phyloP scores from a whole-genome alignment of 208 protist genomes.

The Trichomonas vaginalis region DNA sequence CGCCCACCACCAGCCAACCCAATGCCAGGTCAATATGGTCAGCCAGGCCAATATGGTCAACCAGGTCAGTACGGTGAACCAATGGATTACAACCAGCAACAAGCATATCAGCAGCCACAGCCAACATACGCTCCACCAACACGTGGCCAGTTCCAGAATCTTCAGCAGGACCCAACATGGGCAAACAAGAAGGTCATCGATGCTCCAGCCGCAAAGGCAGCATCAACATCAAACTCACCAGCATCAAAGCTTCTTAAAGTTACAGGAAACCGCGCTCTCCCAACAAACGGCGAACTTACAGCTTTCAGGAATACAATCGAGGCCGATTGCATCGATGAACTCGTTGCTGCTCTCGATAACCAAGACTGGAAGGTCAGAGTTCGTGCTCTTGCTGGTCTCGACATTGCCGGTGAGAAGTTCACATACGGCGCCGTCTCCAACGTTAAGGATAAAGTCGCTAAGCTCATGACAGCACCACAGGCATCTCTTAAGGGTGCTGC shows the following conservation, averaged over 20 bases:
- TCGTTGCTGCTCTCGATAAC: not conserved
- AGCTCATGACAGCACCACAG: not conserved
- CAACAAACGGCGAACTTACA: not conserved
- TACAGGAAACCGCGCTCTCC: not conserved
- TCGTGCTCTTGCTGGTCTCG: not conserved
- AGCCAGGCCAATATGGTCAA: not conserved
- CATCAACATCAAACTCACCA: not conserved
- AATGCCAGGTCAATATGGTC: not conserved
- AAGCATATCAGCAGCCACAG: not conserved
- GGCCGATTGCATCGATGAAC: not conserved
- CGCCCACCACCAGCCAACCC: not conserved
- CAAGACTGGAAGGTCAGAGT: not conserved
- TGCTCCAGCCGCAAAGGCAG: not conserved
- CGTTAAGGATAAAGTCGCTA: not conserved
- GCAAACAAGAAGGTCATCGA: not conserved
- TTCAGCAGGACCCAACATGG: not conserved
- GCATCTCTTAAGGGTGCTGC: not conserved
- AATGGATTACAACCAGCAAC: not conserved
- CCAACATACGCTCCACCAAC: not conserved
- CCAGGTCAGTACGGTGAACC: not conserved
- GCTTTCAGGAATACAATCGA: not conserved
- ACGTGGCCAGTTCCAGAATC: not conserved
- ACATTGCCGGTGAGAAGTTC: not conserved
- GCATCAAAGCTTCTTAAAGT: not conserved
- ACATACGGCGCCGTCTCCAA: not conserved